Base-by-base conservation (phyloP, 768 basidiomycete species). In the Lactifluus volemus region DNA sequence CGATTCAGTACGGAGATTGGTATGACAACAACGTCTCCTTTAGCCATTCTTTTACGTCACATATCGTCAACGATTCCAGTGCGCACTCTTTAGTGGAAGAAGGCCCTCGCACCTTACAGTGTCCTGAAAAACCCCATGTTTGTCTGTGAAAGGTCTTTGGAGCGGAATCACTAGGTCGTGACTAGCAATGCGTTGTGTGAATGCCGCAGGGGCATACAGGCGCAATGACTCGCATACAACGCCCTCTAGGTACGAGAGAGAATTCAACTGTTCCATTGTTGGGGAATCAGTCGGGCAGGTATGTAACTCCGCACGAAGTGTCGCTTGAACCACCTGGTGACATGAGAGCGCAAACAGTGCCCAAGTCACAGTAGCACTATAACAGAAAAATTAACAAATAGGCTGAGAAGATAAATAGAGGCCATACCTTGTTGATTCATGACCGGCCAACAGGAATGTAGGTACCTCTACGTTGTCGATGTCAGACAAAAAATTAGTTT, bases 251-350 rank as follows among this genome's bases (percentile, higher is more conserved):
- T 72, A 73, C 0, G 69, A 60, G 15, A 76, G 65, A 3, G 68
- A 56, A 39, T 68, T 66, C 5, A 76, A 65, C 2, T 66, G 64
- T n/a, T 75, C 73, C 67, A 72, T 73, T 34, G 63, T 34, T 4
- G 32, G 32, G 32, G 32, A 34, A 34, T 34, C 32, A 6, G 32
- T 34, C 32, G 32, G 63, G 2, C 74, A 68, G 1, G 65, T 63
- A 15, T 61, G 57, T 19, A 71, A 53, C 61, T 78, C 76, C 7
- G 68, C 68, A 9, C 76, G 68, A 7, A 78, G 70, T 52, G 65
- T 64, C 32, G 67, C 62, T 61, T 78, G 76, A 5, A 70, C 56
- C 0, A 70, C 69, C 0, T 70, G 71, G 47, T 73, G 58, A 25
- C 67, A 60, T 5, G 70, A 61, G 6, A 78, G 68, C 5, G 67